Conservation (phyloP, 2,329 filamentous ascomycete genomes). For the Macrophomina tecta region DNA sequence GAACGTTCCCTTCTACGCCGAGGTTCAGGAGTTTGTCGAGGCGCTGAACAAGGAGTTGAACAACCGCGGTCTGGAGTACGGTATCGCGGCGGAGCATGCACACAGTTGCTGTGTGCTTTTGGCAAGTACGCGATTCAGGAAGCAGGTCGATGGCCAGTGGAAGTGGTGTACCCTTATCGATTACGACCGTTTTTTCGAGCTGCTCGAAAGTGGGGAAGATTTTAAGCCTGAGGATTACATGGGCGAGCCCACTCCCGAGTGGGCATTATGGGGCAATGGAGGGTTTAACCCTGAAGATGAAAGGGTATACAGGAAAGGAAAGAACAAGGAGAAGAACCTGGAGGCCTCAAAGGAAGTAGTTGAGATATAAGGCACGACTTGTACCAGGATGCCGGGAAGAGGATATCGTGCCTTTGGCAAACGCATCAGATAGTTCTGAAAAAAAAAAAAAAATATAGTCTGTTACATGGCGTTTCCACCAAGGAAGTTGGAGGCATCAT, state of each 20-base stretch:
- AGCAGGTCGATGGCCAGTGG: constrained; percentile 72
- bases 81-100: constrained; percentile 92
- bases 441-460: too few species aligned
- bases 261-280: constrained; percentile 93
- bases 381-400: background rate
- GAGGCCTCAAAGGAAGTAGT: constrained; percentile 3
- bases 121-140: constrained; percentile 79
- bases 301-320: constrained; percentile 85
- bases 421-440: too few species aligned
- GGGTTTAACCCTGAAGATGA: constrained; percentile 92
- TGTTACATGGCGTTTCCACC: background rate
- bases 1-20: constrained; percentile 95
- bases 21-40: constrained; percentile 81
- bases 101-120: constrained; percentile 93
- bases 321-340: constrained; percentile 51
- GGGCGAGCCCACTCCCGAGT: constrained; percentile 82
- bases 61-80: constrained; percentile 77
- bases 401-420: too few species aligned
- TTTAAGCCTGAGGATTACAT: constrained; percentile 93
- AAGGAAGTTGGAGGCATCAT: too few species aligned
- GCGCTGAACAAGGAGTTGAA: constrained; percentile 73
- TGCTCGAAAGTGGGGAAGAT: constrained; percentile 74
- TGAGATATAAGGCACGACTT: constrained; percentile 10
- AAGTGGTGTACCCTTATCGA: constrained; percentile 93
- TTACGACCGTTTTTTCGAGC: constrained; percentile 85